Conservation (phyloP, 2,329 filamentous ascomycete species). For the Pestalotiopsis sp. region DNA sequence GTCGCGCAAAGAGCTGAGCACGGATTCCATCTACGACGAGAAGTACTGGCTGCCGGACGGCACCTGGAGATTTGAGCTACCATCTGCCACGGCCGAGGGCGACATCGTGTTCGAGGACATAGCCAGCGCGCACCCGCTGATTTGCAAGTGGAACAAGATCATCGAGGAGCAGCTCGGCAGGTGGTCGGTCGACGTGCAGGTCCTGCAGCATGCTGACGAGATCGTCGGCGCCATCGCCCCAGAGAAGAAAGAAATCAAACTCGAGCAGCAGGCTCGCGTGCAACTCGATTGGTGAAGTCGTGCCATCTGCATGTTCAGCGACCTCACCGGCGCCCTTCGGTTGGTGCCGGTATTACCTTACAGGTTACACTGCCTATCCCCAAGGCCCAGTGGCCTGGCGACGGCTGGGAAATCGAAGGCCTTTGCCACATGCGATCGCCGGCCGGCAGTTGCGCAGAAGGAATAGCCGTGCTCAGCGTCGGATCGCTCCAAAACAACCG, state of each 20-base stretch:
- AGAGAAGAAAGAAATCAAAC: conserved; percentile 16
- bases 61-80: conserved; percentile 68
- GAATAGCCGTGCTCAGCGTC: neutral
- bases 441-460: neutral
- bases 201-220: conserved; percentile 10
- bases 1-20: conserved; percentile 63
- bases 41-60: conserved; percentile 73
- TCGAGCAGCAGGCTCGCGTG: conserved; percentile 17
- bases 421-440: neutral
- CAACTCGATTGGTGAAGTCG: conserved; percentile 17
- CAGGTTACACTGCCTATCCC: neutral
- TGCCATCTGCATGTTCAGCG: neutral
- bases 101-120: conserved; percentile 57
- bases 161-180: conserved; percentile 43
- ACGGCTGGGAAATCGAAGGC: neutral
- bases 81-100: conserved; percentile 28
- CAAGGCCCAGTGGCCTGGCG: neutral
- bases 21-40: conserved; percentile 64
- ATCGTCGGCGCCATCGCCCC: neutral
- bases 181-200: conserved; percentile 31
- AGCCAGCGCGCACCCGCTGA: conserved; percentile 68
- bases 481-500: neutral
- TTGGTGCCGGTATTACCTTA: neutral
- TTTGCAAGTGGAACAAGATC: conserved; percentile 61
- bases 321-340: neutral